A percentile compares a stretch with the other conserved stretches of the same genome.
Conservation (phyloP, 1,139 yeast species). For the Blastobotrys persicus region DNA sequence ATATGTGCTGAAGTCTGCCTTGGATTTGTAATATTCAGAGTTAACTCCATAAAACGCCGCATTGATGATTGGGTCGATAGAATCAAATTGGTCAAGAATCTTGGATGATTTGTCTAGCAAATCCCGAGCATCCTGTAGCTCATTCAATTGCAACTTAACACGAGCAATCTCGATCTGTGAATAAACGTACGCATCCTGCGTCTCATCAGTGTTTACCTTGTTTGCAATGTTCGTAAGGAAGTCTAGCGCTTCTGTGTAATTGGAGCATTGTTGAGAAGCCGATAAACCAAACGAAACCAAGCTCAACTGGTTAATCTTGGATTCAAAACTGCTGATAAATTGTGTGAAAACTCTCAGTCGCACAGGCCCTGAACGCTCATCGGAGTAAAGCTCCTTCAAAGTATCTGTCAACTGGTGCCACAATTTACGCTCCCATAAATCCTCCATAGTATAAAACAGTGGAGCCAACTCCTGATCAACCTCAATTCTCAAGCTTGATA, state of each 20-base stretch:
- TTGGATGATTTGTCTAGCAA: slow-evolving; percentile 61
- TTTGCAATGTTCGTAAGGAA: slow-evolving; percentile 54
- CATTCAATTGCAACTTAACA: slow-evolving; percentile 56
- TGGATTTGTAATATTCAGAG: slow-evolving; percentile 71
- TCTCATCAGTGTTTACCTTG: slow-evolving; percentile 43
- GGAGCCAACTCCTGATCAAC: slow-evolving; percentile 64
- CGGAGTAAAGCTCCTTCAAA: slow-evolving; percentile 59
- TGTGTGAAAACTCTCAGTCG: slow-evolving; percentile 67
- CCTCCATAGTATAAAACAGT: slow-evolving; percentile 74
- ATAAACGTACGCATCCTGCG: slow-evolving; percentile 56
- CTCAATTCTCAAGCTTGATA: slow-evolving; percentile 68
- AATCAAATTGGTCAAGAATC: slow-evolving; percentile 58
- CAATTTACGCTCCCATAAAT: slow-evolving; percentile 76
- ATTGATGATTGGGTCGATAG: slow-evolving; percentile 66
- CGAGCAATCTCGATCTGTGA: slow-evolving; percentile 79
- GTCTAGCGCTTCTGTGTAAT: slow-evolving; percentile 52
- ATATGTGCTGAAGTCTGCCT: slow-evolving; percentile 74
- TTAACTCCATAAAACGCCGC: slow-evolving; percentile 82
- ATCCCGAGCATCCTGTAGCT: slow-evolving; percentile 63
- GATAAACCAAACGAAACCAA: slow-evolving; percentile 71
- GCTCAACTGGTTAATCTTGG: slow-evolving; percentile 74
- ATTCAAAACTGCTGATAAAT: slow-evolving; percentile 65
- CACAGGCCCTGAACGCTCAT: slow-evolving; percentile 50
- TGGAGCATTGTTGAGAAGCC: slow-evolving; percentile 49
- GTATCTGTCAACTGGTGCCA: slow-evolving; percentile 77